These are phyloP conservation scores for Colletotrichum orchidophilum DNA, from an alignment of 2,329 filamentous ascomycete genomes.

Conservation along the genomic window DNA sequence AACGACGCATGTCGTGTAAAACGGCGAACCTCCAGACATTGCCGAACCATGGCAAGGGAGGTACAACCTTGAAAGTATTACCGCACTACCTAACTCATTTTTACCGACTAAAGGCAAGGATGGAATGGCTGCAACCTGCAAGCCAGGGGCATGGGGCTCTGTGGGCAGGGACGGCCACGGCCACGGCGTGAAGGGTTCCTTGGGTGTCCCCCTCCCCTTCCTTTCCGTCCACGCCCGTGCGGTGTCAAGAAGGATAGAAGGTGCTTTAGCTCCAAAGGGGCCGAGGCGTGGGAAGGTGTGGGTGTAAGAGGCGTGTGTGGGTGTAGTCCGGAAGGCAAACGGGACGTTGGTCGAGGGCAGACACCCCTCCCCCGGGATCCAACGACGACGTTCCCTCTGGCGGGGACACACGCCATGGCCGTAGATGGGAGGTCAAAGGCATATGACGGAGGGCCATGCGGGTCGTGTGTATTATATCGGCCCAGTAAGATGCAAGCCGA, in stretches of 20 bases:
- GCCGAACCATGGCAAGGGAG: conserved; percentile 6
- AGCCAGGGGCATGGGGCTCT: conserved; percentile 34
- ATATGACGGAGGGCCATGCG: conserved; percentile 29
- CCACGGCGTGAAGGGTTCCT: conserved; percentile 19
- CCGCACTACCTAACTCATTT: not conserved
- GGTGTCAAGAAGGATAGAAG: conserved; percentile 24
- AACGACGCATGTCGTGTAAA: conserved; percentile 31
- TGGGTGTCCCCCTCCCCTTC: not conserved
- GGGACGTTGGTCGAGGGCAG: conserved; percentile 11
- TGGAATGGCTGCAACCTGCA: conserved; percentile 23
- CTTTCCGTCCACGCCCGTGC: conserved; percentile 26
- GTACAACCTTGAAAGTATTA: conserved; percentile 8
- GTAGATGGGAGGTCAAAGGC: conserved; percentile 3
- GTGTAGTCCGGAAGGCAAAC: conserved; percentile 1
- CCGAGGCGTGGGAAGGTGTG: conserved; percentile 24
- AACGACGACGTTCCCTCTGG: conserved; percentile 8
- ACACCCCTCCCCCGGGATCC: conserved; percentile 1
- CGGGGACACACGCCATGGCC: conserved; percentile 18
- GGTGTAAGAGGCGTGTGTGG: conserved; percentile 8
- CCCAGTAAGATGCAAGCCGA: conserved; percentile 26
- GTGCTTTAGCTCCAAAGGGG: conserved; percentile 16
- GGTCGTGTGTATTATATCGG: conserved; percentile 11
- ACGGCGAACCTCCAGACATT: conserved; percentile 16
- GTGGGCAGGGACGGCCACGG: conserved; percentile 29
- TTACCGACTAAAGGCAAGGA: conserved; percentile 5